Percentiles rank a stretch among this genome's conserved stretches.
phyloP scores from a whole-genome alignment of 2,329 filamentous ascomycete species.

The Talaromyces amestolkiae region DNA sequence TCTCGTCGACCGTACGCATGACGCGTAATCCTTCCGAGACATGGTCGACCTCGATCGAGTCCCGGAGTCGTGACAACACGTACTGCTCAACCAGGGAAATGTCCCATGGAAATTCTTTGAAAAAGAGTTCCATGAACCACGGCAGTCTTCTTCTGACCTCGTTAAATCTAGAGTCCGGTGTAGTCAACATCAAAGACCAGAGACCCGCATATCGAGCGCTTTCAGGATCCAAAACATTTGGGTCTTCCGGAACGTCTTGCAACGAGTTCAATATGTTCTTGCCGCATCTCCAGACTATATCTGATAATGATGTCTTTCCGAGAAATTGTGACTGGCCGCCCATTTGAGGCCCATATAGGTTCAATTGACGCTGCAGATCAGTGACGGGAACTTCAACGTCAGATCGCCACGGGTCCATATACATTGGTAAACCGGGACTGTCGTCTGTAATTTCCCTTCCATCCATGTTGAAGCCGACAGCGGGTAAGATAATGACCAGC shows the following conservation, averaged over 20 bases:
- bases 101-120: slow-evolving; percentile 68
- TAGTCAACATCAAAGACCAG: slow-evolving; percentile 65
- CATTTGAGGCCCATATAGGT: slow-evolving; percentile 48
- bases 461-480: slow-evolving; percentile 60
- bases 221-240: slow-evolving; percentile 49
- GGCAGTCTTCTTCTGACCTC: slow-evolving; percentile 63
- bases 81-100: slow-evolving; percentile 67
- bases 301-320: slow-evolving; percentile 60
- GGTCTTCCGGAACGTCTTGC: slow-evolving; percentile 48
- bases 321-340: slow-evolving; percentile 54
- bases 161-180: slow-evolving; percentile 39
- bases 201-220: slow-evolving; percentile 68
- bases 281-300: slow-evolving; percentile 71
- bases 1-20: slow-evolving; percentile 57
- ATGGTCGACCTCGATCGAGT: slow-evolving; percentile 52
- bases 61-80: slow-evolving; percentile 60
- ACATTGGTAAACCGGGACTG: slow-evolving; percentile 59
- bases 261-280: slow-evolving; percentile 78
- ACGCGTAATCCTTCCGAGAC: slow-evolving; percentile 55
- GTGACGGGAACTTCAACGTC: slow-evolving; percentile 63
- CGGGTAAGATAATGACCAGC: slow-evolving; percentile 70
- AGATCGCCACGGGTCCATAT: slow-evolving; percentile 76
- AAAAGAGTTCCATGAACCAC: slow-evolving; percentile 63
- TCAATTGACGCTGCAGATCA: slow-evolving; percentile 60
- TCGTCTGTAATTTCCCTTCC: slow-evolving; percentile 31